Base-by-base conservation (phyloP, 306 rosid species). In the Acmispon strigosus region DNA sequence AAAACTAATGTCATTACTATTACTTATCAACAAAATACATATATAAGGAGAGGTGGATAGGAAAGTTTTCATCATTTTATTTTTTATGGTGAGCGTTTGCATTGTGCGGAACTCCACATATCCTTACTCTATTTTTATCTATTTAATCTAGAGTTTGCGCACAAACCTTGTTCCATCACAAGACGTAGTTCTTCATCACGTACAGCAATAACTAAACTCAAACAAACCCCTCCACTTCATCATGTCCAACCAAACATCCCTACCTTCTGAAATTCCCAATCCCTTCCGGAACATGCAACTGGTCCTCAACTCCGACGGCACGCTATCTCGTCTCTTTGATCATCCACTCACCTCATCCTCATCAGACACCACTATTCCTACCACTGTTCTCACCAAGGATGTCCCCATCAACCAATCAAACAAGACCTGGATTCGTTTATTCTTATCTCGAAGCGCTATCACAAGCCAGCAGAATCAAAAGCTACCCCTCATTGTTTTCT, bases 211-310 rank as follows among this genome's bases (percentile, higher is more conserved):
- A 2, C 24, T 1, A 22, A 22, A 1, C 2, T 2, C 1, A 22
- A 22, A 1, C 1, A 22, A 22, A 22, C 2, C 24, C 24, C 2
- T 2, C 24, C 24, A 22, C 96, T 62, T 73, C 98, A 45, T 76
- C 86, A 15, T 88, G 92, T 65, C 98, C 98, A 59, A 92, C 85
- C 34, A 27, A 27, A 27, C 45, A n/a, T n/a, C n/a, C n/a, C n/a
- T n/a, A n/a, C n/a, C n/a, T n/a, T n/a, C n/a, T n/a, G n/a, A n/a
- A 37, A 36, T 54, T 8, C 1, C 2, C 24, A 74, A 84, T 64
- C 83, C 87, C 18, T 80, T 42, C 72, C 3, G 34, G 4, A 63
- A 22, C 48, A 86, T 81, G 3, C 74, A 80, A 20, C 68, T 87
- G 4, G 0, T 5, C 0, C 75, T 1, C 5, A 85, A 82, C 10